Percentiles rank a stretch among this genome's conserved stretches.
These are phyloP conservation scores for Miscanthus sacchariflorus DNA, from an alignment of 202 grass and related monocot genomes.

Conservation along the genomic window DNA sequence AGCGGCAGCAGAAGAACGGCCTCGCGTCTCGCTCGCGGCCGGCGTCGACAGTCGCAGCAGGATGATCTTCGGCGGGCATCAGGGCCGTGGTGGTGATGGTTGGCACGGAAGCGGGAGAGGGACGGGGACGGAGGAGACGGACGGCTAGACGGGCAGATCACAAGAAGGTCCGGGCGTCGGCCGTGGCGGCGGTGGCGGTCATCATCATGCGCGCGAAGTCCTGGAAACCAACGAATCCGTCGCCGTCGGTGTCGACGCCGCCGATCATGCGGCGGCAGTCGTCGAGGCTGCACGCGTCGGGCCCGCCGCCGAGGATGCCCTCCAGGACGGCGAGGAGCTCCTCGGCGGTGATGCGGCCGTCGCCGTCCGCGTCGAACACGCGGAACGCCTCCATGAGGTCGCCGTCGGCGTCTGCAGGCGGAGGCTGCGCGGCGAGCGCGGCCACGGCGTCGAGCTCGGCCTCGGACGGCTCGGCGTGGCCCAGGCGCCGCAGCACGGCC, in stretches of 20 bases:
- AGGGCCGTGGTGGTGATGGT: not conserved
- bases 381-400: slow-evolving; percentile 79
- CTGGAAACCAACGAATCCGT: slow-evolving; percentile 77
- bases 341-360: slow-evolving; percentile 72
- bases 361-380: slow-evolving; percentile 72
- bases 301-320: slow-evolving; percentile 49
- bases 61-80: not conserved
- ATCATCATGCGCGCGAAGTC: slow-evolving; percentile 79
- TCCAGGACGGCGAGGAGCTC: slow-evolving; percentile 71
- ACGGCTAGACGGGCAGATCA: too few species aligned
- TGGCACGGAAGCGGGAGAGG: not conserved
- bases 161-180: not conserved
- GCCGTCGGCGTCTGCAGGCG: slow-evolving; percentile 17
- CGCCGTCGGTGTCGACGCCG: slow-evolving; percentile 67
- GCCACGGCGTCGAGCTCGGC: slow-evolving; percentile 62
- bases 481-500: slow-evolving; percentile 65
- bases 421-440: slow-evolving; percentile 39
- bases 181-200: slow-evolving; percentile 28
- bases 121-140: too few species aligned
- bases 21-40: not conserved
- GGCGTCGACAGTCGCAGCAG: too few species aligned
- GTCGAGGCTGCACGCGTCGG: slow-evolving; percentile 54
- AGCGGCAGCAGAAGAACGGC: not conserved
- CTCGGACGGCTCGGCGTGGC: slow-evolving; percentile 52
- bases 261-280: slow-evolving; percentile 88